These are phyloP conservation scores for Didymella glomerata DNA, from an alignment of 2,329 filamentous ascomycete genomes.

Conservation along the genomic window DNA sequence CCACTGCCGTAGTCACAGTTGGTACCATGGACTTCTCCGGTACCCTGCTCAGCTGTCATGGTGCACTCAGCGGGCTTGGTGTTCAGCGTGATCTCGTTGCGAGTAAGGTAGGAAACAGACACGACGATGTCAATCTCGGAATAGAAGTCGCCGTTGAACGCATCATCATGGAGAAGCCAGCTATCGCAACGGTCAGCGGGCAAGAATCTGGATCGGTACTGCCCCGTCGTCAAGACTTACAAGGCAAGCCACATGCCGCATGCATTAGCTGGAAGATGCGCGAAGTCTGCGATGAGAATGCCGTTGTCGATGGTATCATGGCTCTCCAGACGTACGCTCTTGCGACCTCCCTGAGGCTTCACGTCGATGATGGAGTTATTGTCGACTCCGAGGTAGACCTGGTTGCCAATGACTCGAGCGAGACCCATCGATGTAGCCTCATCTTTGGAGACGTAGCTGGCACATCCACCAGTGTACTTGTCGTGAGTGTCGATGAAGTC, in stretches of 20 bases:
- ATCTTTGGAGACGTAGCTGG: slow-evolving; percentile 32
- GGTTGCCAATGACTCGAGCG: slow-evolving; percentile 24
- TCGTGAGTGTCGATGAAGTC: slow-evolving; percentile 27
- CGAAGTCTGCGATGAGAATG: slow-evolving; percentile 42
- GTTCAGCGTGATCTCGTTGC: slow-evolving; percentile 35
- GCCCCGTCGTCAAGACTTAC: slow-evolving; percentile 18
- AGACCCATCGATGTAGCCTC: slow-evolving; percentile 30
- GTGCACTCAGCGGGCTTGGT: slow-evolving; percentile 19
- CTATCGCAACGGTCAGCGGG: slow-evolving; percentile 16
- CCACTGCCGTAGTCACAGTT: slow-evolving; percentile 1
- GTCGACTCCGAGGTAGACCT: slow-evolving; percentile 39
- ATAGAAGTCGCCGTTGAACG: slow-evolving; percentile 53
- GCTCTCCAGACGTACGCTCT: slow-evolving; percentile 35
- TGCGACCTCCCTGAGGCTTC: slow-evolving; percentile 28
- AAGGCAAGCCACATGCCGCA: slow-evolving; percentile 48
- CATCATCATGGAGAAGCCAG: slow-evolving; percentile 53
- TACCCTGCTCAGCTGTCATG: slow-evolving; percentile 13
- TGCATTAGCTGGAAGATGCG: slow-evolving; percentile 37
- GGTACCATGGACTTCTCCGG: slow-evolving; percentile 5
- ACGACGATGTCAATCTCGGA: slow-evolving; percentile 55
- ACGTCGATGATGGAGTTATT: slow-evolving; percentile 11
- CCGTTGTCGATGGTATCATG: slow-evolving; percentile 34
- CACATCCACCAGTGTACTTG: slow-evolving; percentile 29
- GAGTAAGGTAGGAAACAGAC: slow-evolving; percentile 47
- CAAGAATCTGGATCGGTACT: neutral